Evolutionary conservation across 176 grass and related monocot species (phyloP).

Genomic region (Eragrostis nindensis): DNA sequence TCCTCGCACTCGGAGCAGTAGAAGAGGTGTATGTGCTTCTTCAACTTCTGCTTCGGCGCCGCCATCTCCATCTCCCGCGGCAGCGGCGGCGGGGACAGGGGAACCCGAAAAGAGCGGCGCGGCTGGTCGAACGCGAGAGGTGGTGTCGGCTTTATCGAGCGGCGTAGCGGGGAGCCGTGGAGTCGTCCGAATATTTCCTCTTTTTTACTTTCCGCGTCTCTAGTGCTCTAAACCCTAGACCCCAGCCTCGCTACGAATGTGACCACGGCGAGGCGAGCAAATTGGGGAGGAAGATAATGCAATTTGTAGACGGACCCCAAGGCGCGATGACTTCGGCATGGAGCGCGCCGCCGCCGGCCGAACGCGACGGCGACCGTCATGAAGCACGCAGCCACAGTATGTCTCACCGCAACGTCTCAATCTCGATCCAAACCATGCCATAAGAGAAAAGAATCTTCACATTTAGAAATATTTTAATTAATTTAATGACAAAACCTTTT

Average conservation of each 20-base stretch:
- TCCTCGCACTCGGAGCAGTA: constrained; percentile 88
- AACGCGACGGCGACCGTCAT: not conserved
- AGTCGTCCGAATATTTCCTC: constrained; percentile 8
- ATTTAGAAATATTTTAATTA: too few relatives aligned
- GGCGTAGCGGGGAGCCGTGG: not conserved
- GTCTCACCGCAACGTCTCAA: not conserved
- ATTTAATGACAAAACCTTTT: too few relatives aligned
- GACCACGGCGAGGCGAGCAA: not conserved
- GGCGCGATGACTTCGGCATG: constrained; percentile 21
- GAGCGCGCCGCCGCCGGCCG: constrained; percentile 25
- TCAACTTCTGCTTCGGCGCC: constrained; percentile 49
- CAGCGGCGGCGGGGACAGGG: constrained; percentile 17
- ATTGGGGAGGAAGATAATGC: not conserved
- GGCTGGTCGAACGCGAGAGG: constrained; percentile 27
- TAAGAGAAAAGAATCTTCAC: too few relatives aligned
- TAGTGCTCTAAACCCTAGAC: constrained; percentile 36
- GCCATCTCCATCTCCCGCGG: constrained; percentile 45
- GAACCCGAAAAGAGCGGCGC: constrained; percentile 31
- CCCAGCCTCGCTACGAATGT: constrained; percentile 18
- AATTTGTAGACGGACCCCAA: not conserved
- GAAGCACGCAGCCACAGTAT: constrained; percentile 39
- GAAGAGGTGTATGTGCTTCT: constrained; percentile 84
- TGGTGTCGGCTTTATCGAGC: constrained; percentile 23
- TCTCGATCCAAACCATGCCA: not conserved
- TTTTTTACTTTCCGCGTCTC: not conserved